Base-by-base conservation (phyloP, 2,329 filamentous ascomycete species). In the Colletotrichum acutatum region DNA sequence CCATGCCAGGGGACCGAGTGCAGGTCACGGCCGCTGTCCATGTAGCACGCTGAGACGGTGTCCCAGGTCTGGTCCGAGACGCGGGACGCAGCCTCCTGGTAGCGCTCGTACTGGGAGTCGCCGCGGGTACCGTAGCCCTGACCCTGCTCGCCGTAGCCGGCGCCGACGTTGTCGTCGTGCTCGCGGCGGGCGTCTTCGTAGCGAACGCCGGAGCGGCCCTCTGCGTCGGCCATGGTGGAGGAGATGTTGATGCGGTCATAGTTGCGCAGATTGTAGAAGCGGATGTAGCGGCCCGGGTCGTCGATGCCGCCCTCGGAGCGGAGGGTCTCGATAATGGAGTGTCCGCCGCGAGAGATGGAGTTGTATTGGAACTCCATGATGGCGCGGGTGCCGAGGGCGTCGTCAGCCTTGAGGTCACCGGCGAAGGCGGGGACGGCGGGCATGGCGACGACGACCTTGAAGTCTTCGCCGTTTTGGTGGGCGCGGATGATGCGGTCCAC, bases 311-410 rank as follows among this genome's bases (percentile, higher is more conserved):
- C 93, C 37, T 89, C 87, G 67, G 88, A 85, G 22, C 86, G 85
- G 65, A 95, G 88, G 58, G 86, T 87, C 80, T 95, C 93, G 79
- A 95, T 91, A 79, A 97, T 97, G 71, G 91, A 93, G 80, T 94
- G 84, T 3, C 93, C 93, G 37, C 93, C 93, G 46, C 94, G 90
- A 81, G 90, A 93, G 83, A 97, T 97, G 64, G 90, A 93, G 78
- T 90, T 87, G 83, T 97, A 96, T 79, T 97, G 94, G 81, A 93
- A 96, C 80, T 97, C 94, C 93, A 97, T 95, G 78, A 97, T 96
- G 5, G 94, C 94, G 46, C 94, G 87, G 0, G 94, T 97, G 26
- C 93, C 93, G 1, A 96, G 85, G 9, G 92, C 91, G 26, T 90
- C 91, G 65, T 95, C 92, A 0, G 88, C 88, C 77, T 93, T 90